phyloP scores from a whole-genome alignment of 768 basidiomycete species.

The Russula brevipes region DNA sequence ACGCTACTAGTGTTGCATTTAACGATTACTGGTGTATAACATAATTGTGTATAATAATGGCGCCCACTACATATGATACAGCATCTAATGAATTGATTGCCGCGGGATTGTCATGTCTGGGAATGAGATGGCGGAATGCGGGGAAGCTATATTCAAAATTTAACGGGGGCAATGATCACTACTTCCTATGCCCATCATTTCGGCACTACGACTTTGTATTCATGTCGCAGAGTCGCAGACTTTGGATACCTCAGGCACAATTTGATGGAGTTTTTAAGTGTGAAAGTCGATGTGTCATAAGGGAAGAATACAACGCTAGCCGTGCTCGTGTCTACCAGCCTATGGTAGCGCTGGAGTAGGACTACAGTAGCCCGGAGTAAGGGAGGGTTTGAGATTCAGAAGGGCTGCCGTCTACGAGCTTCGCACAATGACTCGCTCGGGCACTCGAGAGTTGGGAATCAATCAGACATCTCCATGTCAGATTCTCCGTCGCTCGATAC shows the following conservation, averaged over 20 bases:
- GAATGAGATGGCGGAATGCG: too few relatives aligned
- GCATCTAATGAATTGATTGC: background rate
- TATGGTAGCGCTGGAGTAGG: too few relatives aligned
- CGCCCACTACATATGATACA: constrained; percentile 2
- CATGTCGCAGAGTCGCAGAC: background rate
- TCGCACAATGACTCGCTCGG: too few relatives aligned
- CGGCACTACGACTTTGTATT: background rate
- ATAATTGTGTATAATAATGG: constrained; percentile 1
- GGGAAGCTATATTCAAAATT: background rate
- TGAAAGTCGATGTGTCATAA: background rate
- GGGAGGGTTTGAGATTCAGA: background rate
- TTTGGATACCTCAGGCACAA: background rate
- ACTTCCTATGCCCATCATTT: background rate
- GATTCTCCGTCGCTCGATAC: constrained; percentile 21
- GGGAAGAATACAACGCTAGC: too few relatives aligned
- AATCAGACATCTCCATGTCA: constrained; percentile 38
- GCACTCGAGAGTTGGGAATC: too few relatives aligned
- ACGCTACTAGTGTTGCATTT: background rate
- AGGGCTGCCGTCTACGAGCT: too few relatives aligned
- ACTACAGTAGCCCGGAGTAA: background rate
- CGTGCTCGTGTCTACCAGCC: too few relatives aligned
- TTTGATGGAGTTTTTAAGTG: background rate
- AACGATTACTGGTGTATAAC: background rate
- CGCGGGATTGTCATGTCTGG: background rate
- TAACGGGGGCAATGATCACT: too few relatives aligned